Base-by-base conservation (phyloP, 306 rosid species). In the Betula pendula region DNA sequence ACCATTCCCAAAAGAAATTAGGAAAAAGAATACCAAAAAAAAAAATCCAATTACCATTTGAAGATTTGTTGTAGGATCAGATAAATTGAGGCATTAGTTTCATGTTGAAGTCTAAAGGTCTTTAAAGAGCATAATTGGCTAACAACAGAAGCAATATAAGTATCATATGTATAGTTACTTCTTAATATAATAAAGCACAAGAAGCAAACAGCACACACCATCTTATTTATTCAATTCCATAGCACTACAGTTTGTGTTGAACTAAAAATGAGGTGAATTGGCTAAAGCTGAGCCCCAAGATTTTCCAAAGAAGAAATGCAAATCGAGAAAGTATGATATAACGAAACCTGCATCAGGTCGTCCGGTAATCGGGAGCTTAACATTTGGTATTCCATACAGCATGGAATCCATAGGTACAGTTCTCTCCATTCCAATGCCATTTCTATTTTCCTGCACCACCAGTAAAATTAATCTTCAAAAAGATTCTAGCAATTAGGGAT, bases 301-400 rank as follows among this genome's bases (percentile, higher is more conserved):
- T 52, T 53, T 50, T 50, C 43, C 42, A 71, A 73, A 43, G 71
- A 80, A 8, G 51, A 81, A 33, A 35, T 53, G 71, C 14, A 67
- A 74, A 33, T 48, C 25, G 63, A n/a, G 65, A 58, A 43, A 75
- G 76, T 25, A 72, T 31, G 78, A 75, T 73, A 72, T 63, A 78
- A 79, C 76, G 68, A 73, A 75, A 88, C 91, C 84, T 81, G 79
- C 77, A 80, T 71, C 77, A 42, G 14, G 80, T 65, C 70, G 67
- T 58, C 69, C 74, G 38, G 73, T 56, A 45, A 25, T 74, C 38
- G 78, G 79, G 51, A 51, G 65, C 58, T 50, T 13, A 60, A 38
- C 48, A 12, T 51, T 80, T 27, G 29, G 79, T 20, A 52, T 13
- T 82, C 77, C 51, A 70, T 48, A 81, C 72, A 8, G 68, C 20